A percentile compares a stretch with the other conserved stretches of the same genome.
phyloP scores from a whole-genome alignment of 495 filamentous ascomycete genomes.

The Neurospora sp. region DNA sequence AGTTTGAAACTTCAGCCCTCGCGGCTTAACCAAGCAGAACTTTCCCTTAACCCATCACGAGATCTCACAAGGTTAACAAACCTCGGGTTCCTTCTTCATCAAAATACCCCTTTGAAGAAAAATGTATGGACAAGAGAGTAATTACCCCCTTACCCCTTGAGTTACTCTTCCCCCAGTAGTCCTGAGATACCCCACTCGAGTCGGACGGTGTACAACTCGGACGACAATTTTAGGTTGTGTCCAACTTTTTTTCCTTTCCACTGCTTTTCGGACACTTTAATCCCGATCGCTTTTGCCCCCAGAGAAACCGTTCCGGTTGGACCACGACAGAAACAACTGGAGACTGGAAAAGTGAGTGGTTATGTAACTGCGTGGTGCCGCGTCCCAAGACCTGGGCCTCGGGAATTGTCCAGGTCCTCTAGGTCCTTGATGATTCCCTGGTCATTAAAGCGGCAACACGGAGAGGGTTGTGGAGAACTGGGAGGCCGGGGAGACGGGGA shows the following conservation, averaged over 20 bases:
- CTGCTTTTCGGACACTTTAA: background rate
- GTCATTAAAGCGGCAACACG: background rate
- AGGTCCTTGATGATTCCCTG: background rate
- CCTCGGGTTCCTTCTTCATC: background rate
- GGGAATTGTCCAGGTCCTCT: background rate
- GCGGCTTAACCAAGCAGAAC: background rate
- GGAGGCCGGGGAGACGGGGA: background rate
- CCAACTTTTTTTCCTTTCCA: background rate
- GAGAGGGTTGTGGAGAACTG: background rate
- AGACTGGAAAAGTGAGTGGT: background rate
- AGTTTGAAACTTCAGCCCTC: background rate
- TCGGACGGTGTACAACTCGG: background rate
- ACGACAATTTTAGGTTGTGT: background rate
- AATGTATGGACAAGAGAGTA: background rate
- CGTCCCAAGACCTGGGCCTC: background rate
- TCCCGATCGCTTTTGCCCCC: background rate
- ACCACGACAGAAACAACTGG: background rate
- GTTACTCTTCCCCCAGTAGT: background rate
- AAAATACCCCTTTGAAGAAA: background rate
- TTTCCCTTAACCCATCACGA: background rate
- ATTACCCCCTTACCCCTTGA: background rate
- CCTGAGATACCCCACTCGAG: background rate
- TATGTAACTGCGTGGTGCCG: background rate
- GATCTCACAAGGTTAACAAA: background rate
- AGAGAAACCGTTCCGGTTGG: background rate